Base-by-base conservation (phyloP, 768 basidiomycete species). In the Podaxis sp. region DNA sequence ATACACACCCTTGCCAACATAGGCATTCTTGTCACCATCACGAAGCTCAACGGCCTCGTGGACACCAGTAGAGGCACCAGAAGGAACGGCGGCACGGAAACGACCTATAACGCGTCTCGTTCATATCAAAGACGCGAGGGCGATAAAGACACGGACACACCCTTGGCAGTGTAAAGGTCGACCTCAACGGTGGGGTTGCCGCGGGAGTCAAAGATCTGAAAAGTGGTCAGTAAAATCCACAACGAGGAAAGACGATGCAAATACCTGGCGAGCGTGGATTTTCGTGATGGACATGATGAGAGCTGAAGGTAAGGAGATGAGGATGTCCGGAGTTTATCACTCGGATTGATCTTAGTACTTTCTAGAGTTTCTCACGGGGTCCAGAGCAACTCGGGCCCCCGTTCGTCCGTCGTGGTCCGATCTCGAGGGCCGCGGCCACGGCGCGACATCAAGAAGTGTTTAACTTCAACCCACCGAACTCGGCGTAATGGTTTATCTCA, bases 41-140 rank as follows among this genome's bases (percentile, higher is more conserved):
- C 97, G 94, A 77, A 99, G 92, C 80, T 99, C 97, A 68, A 98
- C 94, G 66, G 97, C 97, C 78, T 99, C 97, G 76, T 99, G 94
- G 68, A 93, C 81, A 82, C 97, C 97, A 58, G 97, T 99, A 63
- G 97, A 99, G 48, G 97, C 97, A 75, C 97, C 97, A 64, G 96
- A 98, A 49, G 97, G 97, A 49, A 99, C 97, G 66, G 93, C 87
- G 64, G 95, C 92, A 64, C 94, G 90, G 90, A 88, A 99, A 67
- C 87, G 89, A 64, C 96, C 96, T 96, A 64, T 26, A 68, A 24
- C 4, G 19, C 28, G 22, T 28, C 44, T 59, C 40, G 30, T 30
- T 28, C 51, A 49, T 39, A 39, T 56, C 15, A 46, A 57, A 51
- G 38, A 56, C 22, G 36, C 28, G 38, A 33, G 49, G 33, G 13